A percentile compares a stretch with the other conserved stretches of the same genome.
phyloP scores from a whole-genome alignment of 345 rosid species.

The Euphorbia tirucalli region DNA sequence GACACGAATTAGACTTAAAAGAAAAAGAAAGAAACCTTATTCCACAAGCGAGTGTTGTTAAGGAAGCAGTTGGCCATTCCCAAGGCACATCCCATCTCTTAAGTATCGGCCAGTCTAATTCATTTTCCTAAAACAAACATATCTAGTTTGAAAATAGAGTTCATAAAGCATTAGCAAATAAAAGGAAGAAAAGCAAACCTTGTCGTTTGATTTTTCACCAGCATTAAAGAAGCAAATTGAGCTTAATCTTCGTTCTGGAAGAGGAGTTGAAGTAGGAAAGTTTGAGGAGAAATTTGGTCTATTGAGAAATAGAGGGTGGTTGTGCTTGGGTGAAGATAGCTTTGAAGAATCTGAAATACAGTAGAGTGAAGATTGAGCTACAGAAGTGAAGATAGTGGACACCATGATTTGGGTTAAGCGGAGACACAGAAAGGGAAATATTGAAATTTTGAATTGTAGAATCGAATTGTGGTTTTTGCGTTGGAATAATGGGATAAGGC shows the following conservation, averaged over 20 bases:
- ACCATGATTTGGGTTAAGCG: slow-evolving; percentile 32
- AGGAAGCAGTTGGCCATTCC: slow-evolving; percentile 80
- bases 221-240: slow-evolving; percentile 44
- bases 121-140: slow-evolving; percentile 23
- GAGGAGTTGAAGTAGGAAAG: slow-evolving; percentile 18
- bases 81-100: slow-evolving; percentile 94
- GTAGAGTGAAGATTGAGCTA: slow-evolving; percentile 42
- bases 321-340: slow-evolving; percentile 14
- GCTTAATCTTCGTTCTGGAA: slow-evolving; percentile 26
- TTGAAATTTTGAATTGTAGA: neutral
- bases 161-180: no score
- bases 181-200: slow-evolving; percentile 18
- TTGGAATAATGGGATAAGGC: no score
- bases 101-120: slow-evolving; percentile 58
- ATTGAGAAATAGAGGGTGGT: slow-evolving; percentile 12
- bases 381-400: slow-evolving; percentile 30
- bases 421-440: neutral
- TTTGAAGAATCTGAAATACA: slow-evolving; percentile 25
- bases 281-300: slow-evolving; percentile 15
- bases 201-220: slow-evolving; percentile 46
- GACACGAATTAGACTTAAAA: neutral
- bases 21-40: slow-evolving; percentile 48
- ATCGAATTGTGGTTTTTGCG: neutral
- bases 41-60: slow-evolving; percentile 87
- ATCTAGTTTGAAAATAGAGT: neutral